These are phyloP conservation scores for Pythium insidiosum DNA, from an alignment of 352 stramenopile species.

Conservation along the genomic window DNA sequence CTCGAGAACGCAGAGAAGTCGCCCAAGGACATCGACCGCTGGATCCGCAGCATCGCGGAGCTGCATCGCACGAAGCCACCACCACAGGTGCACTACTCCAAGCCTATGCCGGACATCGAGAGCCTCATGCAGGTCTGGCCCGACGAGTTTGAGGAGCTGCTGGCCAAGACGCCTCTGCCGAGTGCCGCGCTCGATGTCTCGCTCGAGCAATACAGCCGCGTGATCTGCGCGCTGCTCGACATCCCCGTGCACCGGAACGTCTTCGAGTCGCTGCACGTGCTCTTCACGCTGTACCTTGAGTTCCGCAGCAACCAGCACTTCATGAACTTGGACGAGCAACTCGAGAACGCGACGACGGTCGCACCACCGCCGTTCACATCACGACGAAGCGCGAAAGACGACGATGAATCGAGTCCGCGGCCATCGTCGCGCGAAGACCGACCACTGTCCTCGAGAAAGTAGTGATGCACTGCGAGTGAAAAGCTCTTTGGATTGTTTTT, in stretches of 20 bases:
- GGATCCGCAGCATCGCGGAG: constrained; percentile 94
- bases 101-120: constrained; percentile 93
- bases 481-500: neutral
- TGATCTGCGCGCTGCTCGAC: constrained; percentile 91
- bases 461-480: neutral
- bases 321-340: constrained; percentile 73
- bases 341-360: constrained; percentile 15
- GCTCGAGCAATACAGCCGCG: constrained; percentile 89
- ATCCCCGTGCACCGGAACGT: constrained; percentile 94
- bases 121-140: constrained; percentile 91
- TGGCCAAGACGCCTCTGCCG: constrained; percentile 64
- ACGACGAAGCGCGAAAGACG: constrained; percentile 19
- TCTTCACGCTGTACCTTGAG: constrained; percentile 93
- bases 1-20: constrained; percentile 94
- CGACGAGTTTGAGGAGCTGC: constrained; percentile 79
- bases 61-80: constrained; percentile 91
- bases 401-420: constrained; percentile 16
- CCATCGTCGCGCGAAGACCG: neutral
- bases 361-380: constrained; percentile 27
- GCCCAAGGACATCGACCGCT: constrained; percentile 90
- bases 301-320: constrained; percentile 93
- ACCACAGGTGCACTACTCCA: constrained; percentile 90
- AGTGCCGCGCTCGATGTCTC: constrained; percentile 86
- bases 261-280: constrained; percentile 91
- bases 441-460: constrained; percentile 41